Conservation (phyloP, 495 filamentous ascomycete species). For the Tuber umbilicatum region DNA sequence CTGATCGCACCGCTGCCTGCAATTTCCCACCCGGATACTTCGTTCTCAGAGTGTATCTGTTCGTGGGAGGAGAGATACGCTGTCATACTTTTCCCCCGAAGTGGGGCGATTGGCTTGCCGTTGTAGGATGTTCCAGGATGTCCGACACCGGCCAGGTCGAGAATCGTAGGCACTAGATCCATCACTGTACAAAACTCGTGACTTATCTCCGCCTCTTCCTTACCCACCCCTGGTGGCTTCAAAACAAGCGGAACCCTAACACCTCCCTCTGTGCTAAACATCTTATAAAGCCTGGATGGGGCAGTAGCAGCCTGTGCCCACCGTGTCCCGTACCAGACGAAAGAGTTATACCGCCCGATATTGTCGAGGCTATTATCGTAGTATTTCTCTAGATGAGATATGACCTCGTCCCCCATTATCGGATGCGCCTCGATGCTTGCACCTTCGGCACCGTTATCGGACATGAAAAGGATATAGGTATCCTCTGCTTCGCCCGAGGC, state of each 20-base stretch:
- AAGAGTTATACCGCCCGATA: conserved; percentile 55
- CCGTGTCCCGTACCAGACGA: conserved; percentile 61
- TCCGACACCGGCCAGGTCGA: conserved; percentile 56
- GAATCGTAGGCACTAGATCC: conserved; percentile 57
- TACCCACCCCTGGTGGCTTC: conserved; percentile 22
- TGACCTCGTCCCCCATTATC: conserved; percentile 47
- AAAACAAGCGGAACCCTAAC: conserved; percentile 50
- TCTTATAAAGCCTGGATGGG: conserved; percentile 57
- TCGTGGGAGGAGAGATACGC: conserved; percentile 5
- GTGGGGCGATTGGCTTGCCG: conserved; percentile 53
- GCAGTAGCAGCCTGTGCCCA: conserved; percentile 62
- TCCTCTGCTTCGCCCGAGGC: conserved; percentile 57
- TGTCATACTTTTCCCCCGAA: conserved; percentile 50
- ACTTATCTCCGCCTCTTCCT: conserved; percentile 45
- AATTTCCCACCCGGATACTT: conserved; percentile 44
- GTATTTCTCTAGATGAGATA: conserved; percentile 54
- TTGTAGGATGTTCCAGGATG: conserved; percentile 55
- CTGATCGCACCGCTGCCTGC: conserved; percentile 45
- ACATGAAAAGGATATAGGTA: conserved; percentile 60
- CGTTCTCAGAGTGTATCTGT: conserved; percentile 29
- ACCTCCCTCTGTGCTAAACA: conserved; percentile 58
- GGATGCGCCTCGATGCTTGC: conserved; percentile 57
- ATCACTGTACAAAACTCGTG: conserved; percentile 58
- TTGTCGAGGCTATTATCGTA: conserved; percentile 59
- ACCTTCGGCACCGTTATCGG: conserved; percentile 61